Percentiles rank a stretch among this genome's conserved stretches.
Evolutionary conservation across 2,329 filamentous ascomycete species (phyloP).

Genomic region (Dryadomyces quercus-mongolicae): DNA sequence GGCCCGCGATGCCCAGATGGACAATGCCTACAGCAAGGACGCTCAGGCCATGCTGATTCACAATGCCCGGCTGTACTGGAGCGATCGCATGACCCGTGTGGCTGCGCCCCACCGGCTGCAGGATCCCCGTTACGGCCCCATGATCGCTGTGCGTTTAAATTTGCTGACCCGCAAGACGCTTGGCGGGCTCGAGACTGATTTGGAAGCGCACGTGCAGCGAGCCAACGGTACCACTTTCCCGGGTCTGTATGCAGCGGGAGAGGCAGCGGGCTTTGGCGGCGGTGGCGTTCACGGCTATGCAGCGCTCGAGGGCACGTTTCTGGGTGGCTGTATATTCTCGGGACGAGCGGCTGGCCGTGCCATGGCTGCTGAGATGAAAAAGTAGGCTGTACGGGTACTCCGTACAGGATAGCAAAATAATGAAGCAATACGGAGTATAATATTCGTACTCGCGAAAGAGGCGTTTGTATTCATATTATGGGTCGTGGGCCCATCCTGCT

Average conservation of each 20-base stretch:
- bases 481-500: constrained; percentile 19
- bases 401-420: too few relatives aligned
- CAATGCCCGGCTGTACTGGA: constrained; percentile 43
- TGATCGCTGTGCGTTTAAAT: constrained; percentile 50
- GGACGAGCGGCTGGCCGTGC: constrained; percentile 43
- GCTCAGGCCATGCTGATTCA: constrained; percentile 49
- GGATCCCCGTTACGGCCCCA: constrained; percentile 41
- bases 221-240: constrained; percentile 35
- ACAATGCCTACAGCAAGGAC: constrained; percentile 46
- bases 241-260: constrained; percentile 47
- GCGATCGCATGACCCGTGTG: constrained; percentile 37
- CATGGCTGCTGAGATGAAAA: constrained; percentile 33
- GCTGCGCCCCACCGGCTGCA: constrained; percentile 40
- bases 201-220: constrained; percentile 42
- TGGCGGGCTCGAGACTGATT: constrained; percentile 46
- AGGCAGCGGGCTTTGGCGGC: constrained; percentile 48
- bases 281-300: constrained; percentile 51
- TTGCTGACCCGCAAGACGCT: constrained; percentile 49
- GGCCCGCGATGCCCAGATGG: constrained; percentile 41
- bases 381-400: neutral
- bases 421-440: too few relatives aligned
- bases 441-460: too few relatives aligned
- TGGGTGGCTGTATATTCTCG: constrained; percentile 52
- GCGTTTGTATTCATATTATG: too few relatives aligned
- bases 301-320: constrained; percentile 49